phyloP scores from a whole-genome alignment of 169 alveolate genomes.

The Plasmodium knowlesi region DNA sequence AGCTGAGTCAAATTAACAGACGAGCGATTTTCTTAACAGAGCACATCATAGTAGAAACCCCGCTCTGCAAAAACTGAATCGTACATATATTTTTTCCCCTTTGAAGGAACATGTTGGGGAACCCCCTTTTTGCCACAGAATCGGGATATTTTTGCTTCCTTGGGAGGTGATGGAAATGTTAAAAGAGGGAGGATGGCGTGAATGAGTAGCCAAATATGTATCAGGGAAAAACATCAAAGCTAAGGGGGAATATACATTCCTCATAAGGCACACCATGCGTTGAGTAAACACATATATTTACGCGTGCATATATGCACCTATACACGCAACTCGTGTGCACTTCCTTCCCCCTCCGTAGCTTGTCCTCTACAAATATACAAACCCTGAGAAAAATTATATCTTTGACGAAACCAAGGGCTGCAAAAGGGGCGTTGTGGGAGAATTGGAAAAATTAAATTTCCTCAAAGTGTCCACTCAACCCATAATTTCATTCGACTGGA shows the following conservation, averaged over 20 bases:
- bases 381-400: constrained; percentile 85
- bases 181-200: constrained; percentile 22
- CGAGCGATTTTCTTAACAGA: neutral
- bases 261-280: neutral
- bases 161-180: constrained; percentile 92
- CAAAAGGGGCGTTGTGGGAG: constrained; percentile 92
- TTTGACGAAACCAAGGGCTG: constrained; percentile 77
- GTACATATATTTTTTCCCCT: neutral
- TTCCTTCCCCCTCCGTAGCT: constrained; percentile 84
- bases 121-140: constrained; percentile 93
- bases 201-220: neutral
- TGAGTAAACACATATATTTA: neutral
- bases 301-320: neutral
- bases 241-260: neutral
- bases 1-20: neutral
- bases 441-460: constrained; percentile 89
- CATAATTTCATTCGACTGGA: constrained; percentile 92
- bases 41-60: neutral
- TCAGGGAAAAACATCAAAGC: neutral
- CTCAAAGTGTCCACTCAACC: constrained; percentile 93
- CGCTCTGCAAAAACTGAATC: neutral
- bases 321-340: neutral
- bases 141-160: constrained; percentile 90
- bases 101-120: constrained; percentile 94
- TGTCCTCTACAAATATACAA: constrained; percentile 87